Conservation (phyloP, 192 early-diverging fungal species). For the Mortierella claussenii region DNA sequence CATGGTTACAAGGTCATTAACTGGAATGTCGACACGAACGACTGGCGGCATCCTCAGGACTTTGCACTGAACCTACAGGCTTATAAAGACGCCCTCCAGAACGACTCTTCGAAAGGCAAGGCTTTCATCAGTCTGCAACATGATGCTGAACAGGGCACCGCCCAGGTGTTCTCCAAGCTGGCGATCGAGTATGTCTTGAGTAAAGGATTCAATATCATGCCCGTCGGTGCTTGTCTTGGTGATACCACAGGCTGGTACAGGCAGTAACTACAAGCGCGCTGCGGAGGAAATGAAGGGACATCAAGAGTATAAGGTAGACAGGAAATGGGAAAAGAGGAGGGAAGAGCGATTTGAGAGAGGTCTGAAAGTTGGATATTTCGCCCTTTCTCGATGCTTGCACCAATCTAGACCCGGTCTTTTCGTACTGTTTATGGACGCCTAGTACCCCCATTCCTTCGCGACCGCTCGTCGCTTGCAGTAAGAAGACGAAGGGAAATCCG, state of each 20-base stretch:
- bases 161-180: constrained; percentile 50
- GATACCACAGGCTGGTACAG: constrained; percentile 3
- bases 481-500: no score
- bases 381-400: no score
- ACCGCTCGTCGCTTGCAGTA: no score
- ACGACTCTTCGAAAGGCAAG: constrained; percentile 1
- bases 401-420: no score
- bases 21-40: constrained; percentile 57
- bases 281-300: no score
- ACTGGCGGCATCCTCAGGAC: constrained; percentile 36
- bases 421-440: no score
- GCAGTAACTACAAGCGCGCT: no score
- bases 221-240: constrained; percentile 60
- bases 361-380: no score
- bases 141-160: constrained; percentile 52
- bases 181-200: constrained; percentile 47
- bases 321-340: no score
- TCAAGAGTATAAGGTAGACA: no score
- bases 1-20: constrained; percentile 57
- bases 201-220: constrained; percentile 53
- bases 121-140: constrained; percentile 53
- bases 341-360: no score
- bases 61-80: constrained; percentile 13
- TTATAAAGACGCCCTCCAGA: constrained; percentile 9
- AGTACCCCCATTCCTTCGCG: no score